These are phyloP conservation scores for Polytrichum formosum DNA, from an alignment of 225 moss, liverwort and hornwort genomes.

Conservation along the genomic window DNA sequence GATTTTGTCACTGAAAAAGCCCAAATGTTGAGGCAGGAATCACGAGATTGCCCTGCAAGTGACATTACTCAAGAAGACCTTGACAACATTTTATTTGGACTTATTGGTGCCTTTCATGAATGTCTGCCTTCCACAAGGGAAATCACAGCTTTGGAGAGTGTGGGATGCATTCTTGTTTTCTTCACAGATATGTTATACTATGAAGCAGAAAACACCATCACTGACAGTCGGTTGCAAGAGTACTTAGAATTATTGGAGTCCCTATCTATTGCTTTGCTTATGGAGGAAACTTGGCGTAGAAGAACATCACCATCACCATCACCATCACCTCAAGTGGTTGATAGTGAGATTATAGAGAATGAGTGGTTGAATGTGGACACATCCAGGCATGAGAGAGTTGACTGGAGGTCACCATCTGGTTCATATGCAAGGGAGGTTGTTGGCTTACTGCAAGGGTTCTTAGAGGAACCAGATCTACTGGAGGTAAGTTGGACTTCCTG, in stretches of 20 bases:
- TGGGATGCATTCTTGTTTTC: constrained; percentile 62
- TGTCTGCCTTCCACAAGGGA: constrained; percentile 34
- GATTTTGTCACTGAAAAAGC: constrained; percentile 51
- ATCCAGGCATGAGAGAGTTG: constrained; percentile 12
- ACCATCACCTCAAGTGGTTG: constrained; percentile 8
- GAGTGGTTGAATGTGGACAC: constrained; percentile 17
- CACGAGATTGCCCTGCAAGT: constrained; percentile 15
- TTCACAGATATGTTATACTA: constrained; percentile 66
- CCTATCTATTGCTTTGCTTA: constrained; percentile 52
- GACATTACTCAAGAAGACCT: constrained; percentile 24
- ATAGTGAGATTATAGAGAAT: constrained; percentile 4
- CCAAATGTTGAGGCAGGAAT: constrained; percentile 21
- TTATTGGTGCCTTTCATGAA: constrained; percentile 40
- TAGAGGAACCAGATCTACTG: constrained; percentile 50
- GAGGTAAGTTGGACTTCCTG: constrained; percentile 22
- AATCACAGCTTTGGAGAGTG: constrained; percentile 33
- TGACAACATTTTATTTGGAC: constrained; percentile 26
- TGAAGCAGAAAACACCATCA: constrained; percentile 56
- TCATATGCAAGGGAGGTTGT: constrained; percentile 45
- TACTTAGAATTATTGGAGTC: constrained; percentile 73
- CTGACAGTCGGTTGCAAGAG: constrained; percentile 47
- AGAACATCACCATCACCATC: constrained; percentile 10
- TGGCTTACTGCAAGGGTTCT: constrained; percentile 47
- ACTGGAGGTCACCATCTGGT: constrained; percentile 20
- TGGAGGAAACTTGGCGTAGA: constrained; percentile 56